Conservation (phyloP, 805 yeast species). For the Metschnikowia matae region DNA sequence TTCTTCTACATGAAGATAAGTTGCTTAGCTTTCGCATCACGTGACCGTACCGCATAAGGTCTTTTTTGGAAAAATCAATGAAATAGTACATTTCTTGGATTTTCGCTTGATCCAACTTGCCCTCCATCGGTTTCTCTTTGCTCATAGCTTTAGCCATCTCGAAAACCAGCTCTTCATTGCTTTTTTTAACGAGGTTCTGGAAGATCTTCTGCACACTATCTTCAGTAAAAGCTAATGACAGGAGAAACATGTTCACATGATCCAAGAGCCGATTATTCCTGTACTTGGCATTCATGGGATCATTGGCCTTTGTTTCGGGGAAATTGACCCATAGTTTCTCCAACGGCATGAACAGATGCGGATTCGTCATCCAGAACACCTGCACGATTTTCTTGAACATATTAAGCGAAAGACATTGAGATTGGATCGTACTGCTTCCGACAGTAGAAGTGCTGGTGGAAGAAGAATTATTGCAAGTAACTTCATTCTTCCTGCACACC, state of each 20-base stretch:
- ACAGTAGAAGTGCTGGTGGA: no score
- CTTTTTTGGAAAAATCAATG: constrained; percentile 42
- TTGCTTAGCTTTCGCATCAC: constrained; percentile 35
- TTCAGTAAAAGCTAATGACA: constrained; percentile 27
- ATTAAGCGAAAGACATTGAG: constrained; percentile 10
- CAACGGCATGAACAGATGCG: constrained; percentile 27
- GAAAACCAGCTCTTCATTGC: constrained; percentile 24
- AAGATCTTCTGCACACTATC: constrained; percentile 12
- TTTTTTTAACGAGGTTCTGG: constrained; percentile 1
- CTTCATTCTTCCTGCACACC: constrained; percentile 2
- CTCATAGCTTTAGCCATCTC: constrained; percentile 22
- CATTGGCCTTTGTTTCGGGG: constrained; percentile 23
- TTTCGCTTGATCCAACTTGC: constrained; percentile 16
- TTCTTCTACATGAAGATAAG: constrained; percentile 27
- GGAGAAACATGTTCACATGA: constrained; percentile 46
- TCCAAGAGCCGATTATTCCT: constrained; percentile 46
- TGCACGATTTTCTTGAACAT: constrained; percentile 11
- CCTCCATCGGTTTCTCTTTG: constrained; percentile 17
- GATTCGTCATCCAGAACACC: constrained; percentile 25
- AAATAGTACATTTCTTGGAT: constrained; percentile 45
- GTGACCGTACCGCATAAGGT: constrained; percentile 31
- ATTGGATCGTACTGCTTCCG: no score
- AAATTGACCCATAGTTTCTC: constrained; percentile 20
- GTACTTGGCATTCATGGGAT: constrained; percentile 39
- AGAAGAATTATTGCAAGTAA: no score